These are phyloP conservation scores for Curvularia spicifera DNA, from an alignment of 2,329 filamentous ascomycete species.

Conservation along the genomic window DNA sequence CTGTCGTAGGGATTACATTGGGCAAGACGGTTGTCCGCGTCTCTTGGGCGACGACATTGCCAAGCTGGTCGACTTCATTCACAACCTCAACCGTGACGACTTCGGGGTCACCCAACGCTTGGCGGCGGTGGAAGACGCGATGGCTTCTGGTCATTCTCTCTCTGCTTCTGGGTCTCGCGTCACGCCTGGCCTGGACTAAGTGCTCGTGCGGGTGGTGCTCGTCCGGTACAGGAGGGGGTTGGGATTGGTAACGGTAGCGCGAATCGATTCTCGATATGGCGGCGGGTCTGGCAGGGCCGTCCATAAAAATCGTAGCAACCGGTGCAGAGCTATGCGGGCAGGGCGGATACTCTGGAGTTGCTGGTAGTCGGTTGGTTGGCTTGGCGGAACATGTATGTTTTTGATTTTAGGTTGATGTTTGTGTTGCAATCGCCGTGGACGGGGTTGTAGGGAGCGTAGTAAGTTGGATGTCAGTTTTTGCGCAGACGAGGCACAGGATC, in stretches of 20 bases:
- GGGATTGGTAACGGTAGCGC: conserved; percentile 33
- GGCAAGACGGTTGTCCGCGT: conserved; percentile 21
- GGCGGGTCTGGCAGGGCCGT: conserved; percentile 27
- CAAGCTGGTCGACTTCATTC: conserved; percentile 38
- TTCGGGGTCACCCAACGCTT: conserved; percentile 24
- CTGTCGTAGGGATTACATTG: conserved; percentile 3
- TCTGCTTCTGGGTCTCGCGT: conserved; percentile 30
- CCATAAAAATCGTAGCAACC: conserved; percentile 36
- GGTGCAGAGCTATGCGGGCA: background rate
- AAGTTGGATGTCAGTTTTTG: conserved; percentile 29
- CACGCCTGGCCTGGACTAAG: conserved; percentile 6
- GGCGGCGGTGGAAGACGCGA: conserved; percentile 44
- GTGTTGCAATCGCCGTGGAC: background rate
- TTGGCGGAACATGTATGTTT: conserved; percentile 37
- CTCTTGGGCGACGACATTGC: conserved; percentile 35
- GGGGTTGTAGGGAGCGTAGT: conserved; percentile 20
- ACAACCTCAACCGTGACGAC: conserved; percentile 43
- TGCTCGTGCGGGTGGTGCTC: conserved; percentile 22
- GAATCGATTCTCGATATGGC: conserved; percentile 34
- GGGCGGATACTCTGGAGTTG: conserved; percentile 25
- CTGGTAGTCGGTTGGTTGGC: conserved; percentile 29
- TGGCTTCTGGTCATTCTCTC: conserved; percentile 42
- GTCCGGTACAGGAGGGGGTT: conserved; percentile 4
- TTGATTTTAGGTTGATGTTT: background rate
- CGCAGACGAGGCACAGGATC: conserved; percentile 29